phyloP scores from a whole-genome alignment of 2,329 filamentous ascomycete genomes.

The Huntiella savannae region DNA sequence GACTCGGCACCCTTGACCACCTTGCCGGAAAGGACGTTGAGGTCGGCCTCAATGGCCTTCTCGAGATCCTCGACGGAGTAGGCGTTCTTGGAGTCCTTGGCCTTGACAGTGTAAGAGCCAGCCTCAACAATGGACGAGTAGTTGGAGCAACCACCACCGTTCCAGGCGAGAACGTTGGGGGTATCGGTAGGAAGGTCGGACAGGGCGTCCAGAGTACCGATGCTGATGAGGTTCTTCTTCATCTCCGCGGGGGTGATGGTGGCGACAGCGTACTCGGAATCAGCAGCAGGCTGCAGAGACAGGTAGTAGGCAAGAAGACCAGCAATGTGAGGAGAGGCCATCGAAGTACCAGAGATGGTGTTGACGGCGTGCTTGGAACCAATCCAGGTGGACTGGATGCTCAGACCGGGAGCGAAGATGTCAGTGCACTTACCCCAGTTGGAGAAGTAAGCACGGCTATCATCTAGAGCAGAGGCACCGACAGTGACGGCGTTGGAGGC shows the following conservation, averaged over 20 bases:
- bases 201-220: slow-evolving; percentile 63
- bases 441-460: slow-evolving; percentile 99
- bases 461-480: slow-evolving; percentile 78
- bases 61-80: slow-evolving; percentile 39
- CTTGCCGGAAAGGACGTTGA: slow-evolving; percentile 40
- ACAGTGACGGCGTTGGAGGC: slow-evolving; percentile 86
- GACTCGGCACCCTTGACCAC: slow-evolving; percentile 34
- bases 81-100: slow-evolving; percentile 17
- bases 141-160: slow-evolving; percentile 89
- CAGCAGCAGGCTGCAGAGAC: slow-evolving; percentile 75
- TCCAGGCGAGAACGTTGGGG: slow-evolving; percentile 93
- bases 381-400: slow-evolving; percentile 97
- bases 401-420: slow-evolving; percentile 93
- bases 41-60: slow-evolving; percentile 37
- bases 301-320: slow-evolving; percentile 96
- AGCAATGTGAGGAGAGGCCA: slow-evolving; percentile 93
- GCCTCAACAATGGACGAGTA: slow-evolving; percentile 63
- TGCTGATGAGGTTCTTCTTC: slow-evolving; percentile 69
- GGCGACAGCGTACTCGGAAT: slow-evolving; percentile 81
- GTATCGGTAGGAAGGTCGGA: slow-evolving; percentile 70
- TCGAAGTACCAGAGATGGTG: slow-evolving; percentile 98
- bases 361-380: slow-evolving; percentile 91
- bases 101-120: slow-evolving; percentile 47
- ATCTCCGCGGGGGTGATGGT: slow-evolving; percentile 84
- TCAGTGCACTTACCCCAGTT: slow-evolving; percentile 99